Evolutionary conservation across 2,329 filamentous ascomycete genomes (phyloP), one percentile per base, ranked within the genome.

Genomic region (Zymoseptoria crescenta): DNA sequence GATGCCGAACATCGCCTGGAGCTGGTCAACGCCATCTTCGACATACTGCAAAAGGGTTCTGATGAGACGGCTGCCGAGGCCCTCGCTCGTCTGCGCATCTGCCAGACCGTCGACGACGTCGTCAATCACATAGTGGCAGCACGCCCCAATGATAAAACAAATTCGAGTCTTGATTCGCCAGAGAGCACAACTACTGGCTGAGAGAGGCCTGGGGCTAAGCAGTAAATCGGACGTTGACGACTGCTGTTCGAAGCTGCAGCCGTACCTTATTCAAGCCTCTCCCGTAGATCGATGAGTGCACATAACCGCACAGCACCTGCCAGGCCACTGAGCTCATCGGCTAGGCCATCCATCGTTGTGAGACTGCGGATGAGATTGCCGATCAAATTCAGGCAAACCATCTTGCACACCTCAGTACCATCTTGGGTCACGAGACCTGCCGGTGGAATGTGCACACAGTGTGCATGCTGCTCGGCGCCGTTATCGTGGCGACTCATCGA

Each of bases 41-140:
- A 59, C 13, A 54, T 59, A 19, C 52, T 69, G 45, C 64, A 63
- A 35, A 45, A 58, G 28, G 62, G 67, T 1, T 61, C 59, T 29
- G 62, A 69, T 24, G 29, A 60, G 9, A 56, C 65, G 21, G 66
- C 67, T 5, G 59, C 60, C 13, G 61, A 62, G 52, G 28, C 62
- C 9, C 56, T 68, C n/a, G 67, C 65, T 5, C 61, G 62, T 4
- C 56, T 69, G 9, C 63, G 67, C 5, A 49, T 65, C 20, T 67
- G 66, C 8, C 57, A 68, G 28, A 56, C 53, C 9, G 49, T 66
- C 9, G 61, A 63, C 16, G 41, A 57, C 28, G 58, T 52, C 24
- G 24, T 52, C 51, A 52, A 52, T 19, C n/a, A 29, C 51, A 52
- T 52, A 24, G 35, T 29, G 27, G 24, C 20, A 27, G 51, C 51